A percentile compares a stretch with the other conserved stretches of the same genome.
Conservation (phyloP, 1,284 basidiomycete genomes). For the Polyporus tsugae region DNA sequence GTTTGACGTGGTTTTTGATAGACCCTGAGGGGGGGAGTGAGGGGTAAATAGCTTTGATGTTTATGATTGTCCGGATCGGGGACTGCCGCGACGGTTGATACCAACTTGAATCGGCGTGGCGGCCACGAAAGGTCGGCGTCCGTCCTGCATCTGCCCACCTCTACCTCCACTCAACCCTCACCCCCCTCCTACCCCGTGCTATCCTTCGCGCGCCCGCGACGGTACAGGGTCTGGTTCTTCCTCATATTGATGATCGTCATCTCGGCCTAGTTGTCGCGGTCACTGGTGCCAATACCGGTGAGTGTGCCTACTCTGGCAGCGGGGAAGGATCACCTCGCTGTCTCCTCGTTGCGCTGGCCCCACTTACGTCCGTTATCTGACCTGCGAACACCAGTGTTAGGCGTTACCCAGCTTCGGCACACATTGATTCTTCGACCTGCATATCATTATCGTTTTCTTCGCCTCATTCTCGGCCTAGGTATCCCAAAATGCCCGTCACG, state of each 20-base stretch:
- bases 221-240: constrained; percentile 23
- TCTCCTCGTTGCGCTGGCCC: constrained; percentile 47
- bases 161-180: constrained; percentile 13
- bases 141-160: constrained; percentile 20
- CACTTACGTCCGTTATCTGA: constrained; percentile 37
- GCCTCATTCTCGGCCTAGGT: constrained; percentile 33
- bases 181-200: constrained; percentile 15
- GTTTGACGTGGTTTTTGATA: background rate
- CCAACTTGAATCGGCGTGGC: constrained; percentile 14
- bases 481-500: constrained; percentile 35
- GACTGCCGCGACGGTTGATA: constrained; percentile 23
- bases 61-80: constrained; percentile 17
- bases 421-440: constrained; percentile 32
- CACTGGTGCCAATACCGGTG: constrained; percentile 25
- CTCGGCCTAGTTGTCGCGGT: constrained; percentile 25
- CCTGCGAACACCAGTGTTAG: constrained; percentile 30
- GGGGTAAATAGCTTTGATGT: constrained; percentile 9
- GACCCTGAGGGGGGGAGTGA: constrained; percentile 7
- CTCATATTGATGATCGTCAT: constrained; percentile 32
- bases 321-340: constrained; percentile 46
- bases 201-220: constrained; percentile 19
- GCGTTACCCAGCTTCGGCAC: constrained; percentile 32
- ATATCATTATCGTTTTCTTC: constrained; percentile 36
- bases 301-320: constrained; percentile 29
- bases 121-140: constrained; percentile 11